Percentiles rank a stretch among this genome's conserved stretches.
phyloP scores from a whole-genome alignment of 2,329 filamentous ascomycete genomes.

The Trichophyton rubrum region DNA sequence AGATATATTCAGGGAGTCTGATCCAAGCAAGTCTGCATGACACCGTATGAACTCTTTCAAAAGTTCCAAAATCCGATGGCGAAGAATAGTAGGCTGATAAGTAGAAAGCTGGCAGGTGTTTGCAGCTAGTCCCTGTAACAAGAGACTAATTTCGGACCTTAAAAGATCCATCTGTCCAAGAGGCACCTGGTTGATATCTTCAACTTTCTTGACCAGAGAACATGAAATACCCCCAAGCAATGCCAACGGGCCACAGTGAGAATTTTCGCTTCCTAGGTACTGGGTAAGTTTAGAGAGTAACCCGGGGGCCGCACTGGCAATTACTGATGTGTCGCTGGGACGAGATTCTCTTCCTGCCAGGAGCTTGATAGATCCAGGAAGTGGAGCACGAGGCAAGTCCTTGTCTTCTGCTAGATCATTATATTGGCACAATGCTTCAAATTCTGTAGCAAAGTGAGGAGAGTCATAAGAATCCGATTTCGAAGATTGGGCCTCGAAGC shows the following conservation, averaged over 20 bases:
- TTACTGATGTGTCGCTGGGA: conserved; percentile 23
- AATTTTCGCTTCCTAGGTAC: conserved; percentile 24
- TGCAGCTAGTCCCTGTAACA: conserved; percentile 44
- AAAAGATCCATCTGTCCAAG: conserved; percentile 51
- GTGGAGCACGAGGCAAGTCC: conserved; percentile 11
- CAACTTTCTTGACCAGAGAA: conserved; percentile 45
- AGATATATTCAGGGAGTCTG: conserved; percentile 18
- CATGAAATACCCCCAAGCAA: conserved; percentile 39
- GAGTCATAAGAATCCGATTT: conserved; percentile 19
- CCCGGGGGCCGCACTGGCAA: conserved; percentile 23
- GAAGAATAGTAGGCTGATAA: conserved; percentile 41
- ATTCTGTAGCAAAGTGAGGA: conserved; percentile 36
- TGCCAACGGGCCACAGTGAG: conserved; percentile 28
- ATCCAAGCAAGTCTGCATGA: conserved; percentile 26
- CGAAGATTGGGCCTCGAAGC: conserved; percentile 23
- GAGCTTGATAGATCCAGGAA: conserved; percentile 24
- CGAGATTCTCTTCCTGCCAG: conserved; percentile 28
- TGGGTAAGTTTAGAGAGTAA: conserved; percentile 26
- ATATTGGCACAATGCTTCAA: conserved; percentile 37
- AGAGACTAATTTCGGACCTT: conserved; percentile 50
- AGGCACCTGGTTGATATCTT: conserved; percentile 40
- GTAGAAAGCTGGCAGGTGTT: conserved; percentile 39
- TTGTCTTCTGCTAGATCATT: conserved; percentile 24
- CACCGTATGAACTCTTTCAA: conserved; percentile 23
- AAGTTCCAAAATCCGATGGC: conserved; percentile 33